Conservation (phyloP, 495 filamentous ascomycete species). For the Penicillium angulare region DNA sequence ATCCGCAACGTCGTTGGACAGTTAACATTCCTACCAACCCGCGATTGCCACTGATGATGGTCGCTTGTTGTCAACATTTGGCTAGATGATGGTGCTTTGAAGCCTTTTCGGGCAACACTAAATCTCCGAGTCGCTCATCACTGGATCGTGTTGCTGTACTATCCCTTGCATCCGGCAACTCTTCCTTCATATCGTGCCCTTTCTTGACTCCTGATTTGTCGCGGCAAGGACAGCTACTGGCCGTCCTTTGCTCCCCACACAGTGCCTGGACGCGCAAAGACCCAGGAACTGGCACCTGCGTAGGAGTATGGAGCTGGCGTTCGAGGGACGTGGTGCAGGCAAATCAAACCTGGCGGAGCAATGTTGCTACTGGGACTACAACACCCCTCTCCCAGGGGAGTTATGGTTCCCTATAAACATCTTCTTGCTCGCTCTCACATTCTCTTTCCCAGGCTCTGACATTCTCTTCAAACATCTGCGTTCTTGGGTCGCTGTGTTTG, state of each 20-base stretch:
- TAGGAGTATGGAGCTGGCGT: slow-evolving; percentile 38
- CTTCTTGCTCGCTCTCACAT: slow-evolving; percentile 54
- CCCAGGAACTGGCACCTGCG: slow-evolving; percentile 29
- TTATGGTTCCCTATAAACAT: slow-evolving; percentile 50
- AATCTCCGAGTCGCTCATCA: slow-evolving; percentile 43
- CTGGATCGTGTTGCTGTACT: slow-evolving; percentile 38
- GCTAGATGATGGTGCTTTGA: slow-evolving; percentile 14
- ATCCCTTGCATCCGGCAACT: slow-evolving; percentile 42
- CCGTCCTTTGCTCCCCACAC: slow-evolving; percentile 30
- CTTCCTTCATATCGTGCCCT: slow-evolving; percentile 34
- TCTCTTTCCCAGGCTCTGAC: slow-evolving; percentile 55
- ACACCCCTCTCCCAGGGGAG: slow-evolving; percentile 34
- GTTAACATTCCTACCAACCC: slow-evolving; percentile 38
- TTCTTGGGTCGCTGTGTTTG: slow-evolving; percentile 35
- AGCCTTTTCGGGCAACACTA: slow-evolving; percentile 31
- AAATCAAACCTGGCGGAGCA: slow-evolving; percentile 39
- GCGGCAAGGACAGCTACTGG: slow-evolving; percentile 33
- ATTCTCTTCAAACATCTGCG: slow-evolving; percentile 45
- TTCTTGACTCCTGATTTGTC: slow-evolving; percentile 46
- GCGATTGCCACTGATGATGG: slow-evolving; percentile 27
- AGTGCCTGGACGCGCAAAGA: slow-evolving; percentile 35
- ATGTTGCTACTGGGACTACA: slow-evolving; percentile 39
- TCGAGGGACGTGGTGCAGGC: slow-evolving; percentile 40
- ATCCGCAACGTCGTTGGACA: slow-evolving; percentile 24
- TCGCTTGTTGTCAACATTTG: slow-evolving; percentile 24